phyloP scores from a whole-genome alignment of 257 asterid genomes.

The Vinca minor region DNA sequence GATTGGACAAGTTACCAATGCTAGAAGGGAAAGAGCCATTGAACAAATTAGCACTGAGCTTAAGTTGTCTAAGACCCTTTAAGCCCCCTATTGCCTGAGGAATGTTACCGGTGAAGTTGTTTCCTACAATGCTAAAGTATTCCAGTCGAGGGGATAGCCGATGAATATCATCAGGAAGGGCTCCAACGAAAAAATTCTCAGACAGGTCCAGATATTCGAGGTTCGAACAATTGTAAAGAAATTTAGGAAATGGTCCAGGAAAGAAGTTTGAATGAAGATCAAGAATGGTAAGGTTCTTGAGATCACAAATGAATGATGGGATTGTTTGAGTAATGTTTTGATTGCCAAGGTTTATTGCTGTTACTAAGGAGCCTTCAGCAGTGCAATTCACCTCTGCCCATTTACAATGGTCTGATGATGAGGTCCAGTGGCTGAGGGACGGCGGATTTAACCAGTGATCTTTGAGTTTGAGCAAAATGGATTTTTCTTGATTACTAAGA shows the following conservation, averaged over 20 bases:
- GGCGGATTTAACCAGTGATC: slow-evolving; percentile 50
- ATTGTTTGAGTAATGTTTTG: slow-evolving; percentile 11
- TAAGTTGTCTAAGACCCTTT: slow-evolving; percentile 30
- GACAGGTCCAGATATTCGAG: slow-evolving; percentile 50
- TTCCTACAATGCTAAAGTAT: slow-evolving; percentile 31
- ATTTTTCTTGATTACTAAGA: slow-evolving; percentile 28
- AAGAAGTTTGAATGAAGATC: slow-evolving; percentile 13
- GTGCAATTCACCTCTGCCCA: slow-evolving; percentile 74
- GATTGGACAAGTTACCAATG: slow-evolving; percentile 46
- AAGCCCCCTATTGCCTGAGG: slow-evolving; percentile 55
- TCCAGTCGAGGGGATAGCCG: slow-evolving; percentile 37
- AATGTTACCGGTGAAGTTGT: slow-evolving; percentile 54
- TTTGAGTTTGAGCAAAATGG: slow-evolving; percentile 48
- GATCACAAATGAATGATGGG: slow-evolving; percentile 24
- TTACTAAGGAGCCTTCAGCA: slow-evolving; percentile 36
- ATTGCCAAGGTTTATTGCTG: slow-evolving; percentile 9
- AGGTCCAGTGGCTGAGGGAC: slow-evolving; percentile 49
- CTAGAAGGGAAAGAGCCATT: slow-evolving; percentile 52
- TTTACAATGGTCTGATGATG: slow-evolving; percentile 46
- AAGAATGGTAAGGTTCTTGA: slow-evolving; percentile 21
- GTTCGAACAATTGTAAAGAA: slow-evolving; percentile 22
- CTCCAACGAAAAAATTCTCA: slow-evolving; percentile 38
- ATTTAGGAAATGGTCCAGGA: slow-evolving; percentile 19
- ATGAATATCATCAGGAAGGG: slow-evolving; percentile 42
- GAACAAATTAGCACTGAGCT: slow-evolving; percentile 27